Base-by-base conservation (phyloP, 2,329 filamentous ascomycete species). In the Ophiocordyceps camponoti-saundersi region DNA sequence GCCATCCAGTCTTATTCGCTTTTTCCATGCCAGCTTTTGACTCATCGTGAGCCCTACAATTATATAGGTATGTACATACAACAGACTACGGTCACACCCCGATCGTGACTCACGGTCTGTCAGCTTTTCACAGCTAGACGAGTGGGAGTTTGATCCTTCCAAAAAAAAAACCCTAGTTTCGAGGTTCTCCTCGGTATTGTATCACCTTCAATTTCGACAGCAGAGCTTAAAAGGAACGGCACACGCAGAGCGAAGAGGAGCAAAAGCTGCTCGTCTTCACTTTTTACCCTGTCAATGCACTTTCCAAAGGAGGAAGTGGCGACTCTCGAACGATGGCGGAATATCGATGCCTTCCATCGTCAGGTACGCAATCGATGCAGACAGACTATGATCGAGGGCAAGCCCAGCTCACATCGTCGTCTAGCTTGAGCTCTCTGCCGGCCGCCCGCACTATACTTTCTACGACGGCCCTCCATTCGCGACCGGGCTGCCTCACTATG, bases 271-370 rank as follows among this genome's bases (percentile, higher is more conserved):
- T 11, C 7, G 39, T 21, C 18, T 22, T 13, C 18, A 29, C 4
- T 8, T 16, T 16, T 29, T 15, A 54, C 54, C 54, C 87, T 89
- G 83, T 86, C 83, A 60, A 90, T 96, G 69, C 79, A 90, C 67
- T 96, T 96, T 64, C 84, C 90, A 48, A 83, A 85, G 65, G 85
- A 92, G 66, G 90, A 96, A 73, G 84, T 93, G 70, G 76, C 71
- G 52, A 77, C 89, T 63, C 80, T 96, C 64, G 71, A 81, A 61
- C 76, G 79, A 68, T 98, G 90, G 92, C 83, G 81, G 61, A 85
- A 92, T 61, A 92, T 94, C 62, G 77, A 90, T 59, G 92, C 92
- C 55, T 96, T 96, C 64, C 78, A 85, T 61, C 80, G 82, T 52
- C 86, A 93, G 70, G 79, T 90, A 53, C 46, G 61, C 12, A 23